phyloP scores from a whole-genome alignment of 345 rosid species.

The Kandelia obovata region DNA sequence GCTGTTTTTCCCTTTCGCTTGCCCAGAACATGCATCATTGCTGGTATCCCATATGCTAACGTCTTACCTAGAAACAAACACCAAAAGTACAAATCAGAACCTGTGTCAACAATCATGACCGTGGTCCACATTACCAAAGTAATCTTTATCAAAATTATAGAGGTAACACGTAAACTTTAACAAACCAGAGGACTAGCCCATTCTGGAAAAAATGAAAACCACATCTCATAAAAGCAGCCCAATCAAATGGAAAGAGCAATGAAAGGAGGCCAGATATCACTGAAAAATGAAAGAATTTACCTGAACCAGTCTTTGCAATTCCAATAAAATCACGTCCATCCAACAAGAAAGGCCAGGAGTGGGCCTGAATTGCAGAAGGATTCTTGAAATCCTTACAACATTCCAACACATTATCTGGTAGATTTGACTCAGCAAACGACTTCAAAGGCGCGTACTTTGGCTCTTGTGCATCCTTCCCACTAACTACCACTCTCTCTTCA shows the following conservation, averaged over 20 bases:
- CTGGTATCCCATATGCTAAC: constrained; percentile 85
- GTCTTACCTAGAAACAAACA: constrained; percentile 61
- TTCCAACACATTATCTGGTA: constrained; percentile 63
- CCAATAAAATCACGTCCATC: constrained; percentile 92
- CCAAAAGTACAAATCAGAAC: neutral
- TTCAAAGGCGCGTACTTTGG: constrained; percentile 57
- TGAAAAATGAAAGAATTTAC: constrained; percentile 28
- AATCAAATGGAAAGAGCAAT: too few relatives aligned
- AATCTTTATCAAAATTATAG: neutral
- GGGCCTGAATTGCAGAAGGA: constrained; percentile 92
- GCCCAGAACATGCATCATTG: constrained; percentile 71
- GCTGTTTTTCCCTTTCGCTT: constrained; percentile 56
- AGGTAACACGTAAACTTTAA: neutral
- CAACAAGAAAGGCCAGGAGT: constrained; percentile 89
- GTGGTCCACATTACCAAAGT: too few relatives aligned
- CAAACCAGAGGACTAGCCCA: too few relatives aligned
- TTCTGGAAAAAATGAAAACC: too few relatives aligned
- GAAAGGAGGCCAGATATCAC: too few relatives aligned
- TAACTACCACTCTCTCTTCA: constrained; percentile 50
- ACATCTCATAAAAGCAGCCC: too few relatives aligned
- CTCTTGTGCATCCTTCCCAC: constrained; percentile 57
- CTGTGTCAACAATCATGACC: neutral
- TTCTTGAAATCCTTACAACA: constrained; percentile 71
- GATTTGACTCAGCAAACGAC: constrained; percentile 49
- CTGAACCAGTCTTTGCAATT: constrained; percentile 97